These are phyloP conservation scores for Eucommia ulmoides DNA, from an alignment of 257 asterid species.

Conservation along the genomic window DNA sequence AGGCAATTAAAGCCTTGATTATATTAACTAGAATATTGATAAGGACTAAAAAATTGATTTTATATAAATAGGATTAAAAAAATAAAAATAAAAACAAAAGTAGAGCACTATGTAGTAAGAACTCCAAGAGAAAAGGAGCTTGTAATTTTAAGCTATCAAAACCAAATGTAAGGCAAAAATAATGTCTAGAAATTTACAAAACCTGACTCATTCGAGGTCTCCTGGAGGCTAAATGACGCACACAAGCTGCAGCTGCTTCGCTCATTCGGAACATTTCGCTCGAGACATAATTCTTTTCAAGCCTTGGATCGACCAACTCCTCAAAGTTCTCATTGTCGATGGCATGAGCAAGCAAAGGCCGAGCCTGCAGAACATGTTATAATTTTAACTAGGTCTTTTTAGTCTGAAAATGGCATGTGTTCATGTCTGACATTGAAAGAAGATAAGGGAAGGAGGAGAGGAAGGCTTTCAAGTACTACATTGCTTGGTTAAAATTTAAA, in stretches of 20 bases:
- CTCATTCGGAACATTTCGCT: conserved; percentile 73
- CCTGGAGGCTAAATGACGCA: conserved; percentile 68
- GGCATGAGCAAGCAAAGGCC: conserved; percentile 64
- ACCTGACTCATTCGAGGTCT: conserved; percentile 84
- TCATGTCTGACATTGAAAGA: too few species aligned
- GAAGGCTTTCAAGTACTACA: too few species aligned
- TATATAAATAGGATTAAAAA: too few species aligned
- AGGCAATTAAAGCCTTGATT: too few species aligned
- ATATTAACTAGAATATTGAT: too few species aligned
- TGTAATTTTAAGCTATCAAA: background rate
- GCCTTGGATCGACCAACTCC: conserved; percentile 43
- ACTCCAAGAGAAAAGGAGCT: background rate
- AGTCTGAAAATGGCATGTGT: too few species aligned
- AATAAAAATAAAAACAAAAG: too few species aligned
- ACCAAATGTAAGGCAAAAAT: background rate
- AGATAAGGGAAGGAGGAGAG: too few species aligned
- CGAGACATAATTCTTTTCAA: conserved; percentile 36
- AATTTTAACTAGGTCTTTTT: too few species aligned
- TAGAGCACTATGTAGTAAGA: background rate
- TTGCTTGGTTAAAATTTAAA: too few species aligned
- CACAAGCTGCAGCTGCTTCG: conserved; percentile 91
- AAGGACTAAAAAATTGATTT: too few species aligned
- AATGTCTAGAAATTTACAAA: background rate
- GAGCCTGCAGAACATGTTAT: conserved; percentile 61
- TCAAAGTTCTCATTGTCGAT: conserved; percentile 51